Base-by-base conservation (phyloP, 805 yeast species). In the Barnettozyma pratensis region DNA sequence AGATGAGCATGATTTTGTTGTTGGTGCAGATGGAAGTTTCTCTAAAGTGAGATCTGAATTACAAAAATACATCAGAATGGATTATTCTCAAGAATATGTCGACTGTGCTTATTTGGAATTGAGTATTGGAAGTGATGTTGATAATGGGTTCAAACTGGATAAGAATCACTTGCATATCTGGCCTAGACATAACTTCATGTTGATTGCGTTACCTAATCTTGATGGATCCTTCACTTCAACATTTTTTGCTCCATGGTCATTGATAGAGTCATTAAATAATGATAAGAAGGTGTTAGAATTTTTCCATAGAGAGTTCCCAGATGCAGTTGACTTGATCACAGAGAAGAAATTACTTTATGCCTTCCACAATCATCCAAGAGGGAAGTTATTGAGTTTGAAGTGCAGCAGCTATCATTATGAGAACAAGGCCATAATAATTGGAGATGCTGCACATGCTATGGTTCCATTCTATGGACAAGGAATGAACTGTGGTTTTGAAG, bases 391-490 rank as follows among this genome's bases (percentile, higher is more conserved):
- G 69, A 88, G 87, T 52, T 76, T 87, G 7, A 76, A 75, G 42
- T 83, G 87, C 56, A 68, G 69, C 44, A 89, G 92, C 2, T 91
- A 88, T 67, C 79, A 87, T 60, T 75, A 72, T 41, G 64, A 72
- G 39, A 86, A 81, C 42, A 76, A 77, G 49, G 82, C 82, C 12
- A 69, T 91, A 8, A 68, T 91, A 10, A 68, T 91, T 30, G 97
- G 97, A 6, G 97, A 91, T 64, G 96, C 97, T 1, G 96, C 97
- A 0, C 97, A 91, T 67, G 81, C 94, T 30, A 91, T 90, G 96
- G 97, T 91, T 6, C 97, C 97, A n/a, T 91, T 91, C 65, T 91
- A 90, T 62, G 97, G 97, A 8, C 97, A 91, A 65, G 97, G 97
- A 5, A 85, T 91, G 92, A 91, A 91, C 65, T 87, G 96, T 62